Evolutionary conservation across 441 rosid species (phyloP).

Genomic region (Sinapis alba): DNA sequence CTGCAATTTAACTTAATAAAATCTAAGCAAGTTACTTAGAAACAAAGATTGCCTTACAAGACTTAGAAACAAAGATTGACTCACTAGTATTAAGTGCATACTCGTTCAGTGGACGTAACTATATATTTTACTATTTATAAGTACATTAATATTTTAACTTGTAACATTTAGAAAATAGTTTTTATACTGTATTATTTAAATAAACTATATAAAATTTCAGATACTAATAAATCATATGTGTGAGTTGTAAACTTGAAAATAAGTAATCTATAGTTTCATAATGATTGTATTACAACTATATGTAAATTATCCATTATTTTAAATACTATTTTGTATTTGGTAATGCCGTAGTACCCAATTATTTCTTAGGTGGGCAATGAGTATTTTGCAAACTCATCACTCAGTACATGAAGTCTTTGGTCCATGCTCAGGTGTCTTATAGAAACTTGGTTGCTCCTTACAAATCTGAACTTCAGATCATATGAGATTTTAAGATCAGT

Average conservation of each 20-base stretch:
- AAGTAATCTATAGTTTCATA: neutral
- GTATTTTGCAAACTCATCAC: conserved; percentile 16
- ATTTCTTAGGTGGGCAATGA: conserved; percentile 8
- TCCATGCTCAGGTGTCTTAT: conserved; percentile 3
- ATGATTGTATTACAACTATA: neutral
- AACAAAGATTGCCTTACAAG: too few species aligned
- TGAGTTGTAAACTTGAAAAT: neutral
- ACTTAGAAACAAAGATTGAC: conserved; percentile 16
- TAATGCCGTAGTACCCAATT: conserved; percentile 16
- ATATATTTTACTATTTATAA: neutral
- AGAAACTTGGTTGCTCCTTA: neutral
- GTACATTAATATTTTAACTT: neutral
- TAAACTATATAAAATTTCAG: neutral
- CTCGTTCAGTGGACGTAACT: neutral
- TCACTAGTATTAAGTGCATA: neutral
- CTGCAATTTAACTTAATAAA: too few species aligned
- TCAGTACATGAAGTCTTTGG: conserved; percentile 10
- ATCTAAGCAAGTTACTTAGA: conserved; percentile 27
- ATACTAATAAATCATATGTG: neutral
- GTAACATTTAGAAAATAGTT: neutral
- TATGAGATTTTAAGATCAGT: conserved; percentile 1
- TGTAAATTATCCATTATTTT: neutral
- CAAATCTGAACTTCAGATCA: neutral
- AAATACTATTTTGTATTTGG: neutral
- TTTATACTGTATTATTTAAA: neutral